Base-by-base conservation (phyloP, 176 grass and related monocot genomes). In the Urochloa ruziziensis region DNA sequence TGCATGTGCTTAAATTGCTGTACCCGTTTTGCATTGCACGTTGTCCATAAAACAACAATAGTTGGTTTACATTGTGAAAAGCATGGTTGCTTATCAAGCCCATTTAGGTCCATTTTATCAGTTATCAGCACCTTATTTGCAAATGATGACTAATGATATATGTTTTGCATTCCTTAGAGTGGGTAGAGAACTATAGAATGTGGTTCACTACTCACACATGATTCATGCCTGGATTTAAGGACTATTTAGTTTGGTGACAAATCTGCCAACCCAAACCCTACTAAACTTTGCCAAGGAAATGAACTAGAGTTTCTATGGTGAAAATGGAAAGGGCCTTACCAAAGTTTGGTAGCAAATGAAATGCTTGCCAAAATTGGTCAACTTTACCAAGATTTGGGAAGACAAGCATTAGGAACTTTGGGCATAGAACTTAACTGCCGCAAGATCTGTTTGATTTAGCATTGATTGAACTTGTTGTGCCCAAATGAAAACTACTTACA, bases 171-270 rank as follows among this genome's bases (percentile, higher is more conserved):
- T 81, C 70, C 28, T n/a, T 76, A 43, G 34, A 74, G 42, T 52
- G 30, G 64, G 39, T 68, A 85, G 30, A 80, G 16, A 57, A 81
- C 40, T 61, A 85, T n/a, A 84, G 16, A 57, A 81, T 52, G 35
- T 8, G 32, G 6, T 6, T 69, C 53, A 68, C 49, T 84, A 60
- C 30, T 74, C 32, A 27, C 7, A 39, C 75, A 61, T 77, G 61
- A 14, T 65, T 74, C 17, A 73, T 29, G 7, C 25, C 48, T 21
- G 35, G 43, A 46, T 80, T 0, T 64, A 36, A 59, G 56, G 56
- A n/a, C 56, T 59, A 25, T 59, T 59, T 58, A n/a, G 9, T 58
- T 23, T 58, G 54, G n/a, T 58, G 54, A 58, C 56, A 59, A 59
- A n/a, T 27, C 27, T 59, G 11, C n/a, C 56, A 59, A 27, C 56